Percentiles rank a stretch among this genome's conserved stretches.
These are phyloP conservation scores for Picochlorum sp. DNA, from an alignment of 139 green algal species.

Conservation along the genomic window DNA sequence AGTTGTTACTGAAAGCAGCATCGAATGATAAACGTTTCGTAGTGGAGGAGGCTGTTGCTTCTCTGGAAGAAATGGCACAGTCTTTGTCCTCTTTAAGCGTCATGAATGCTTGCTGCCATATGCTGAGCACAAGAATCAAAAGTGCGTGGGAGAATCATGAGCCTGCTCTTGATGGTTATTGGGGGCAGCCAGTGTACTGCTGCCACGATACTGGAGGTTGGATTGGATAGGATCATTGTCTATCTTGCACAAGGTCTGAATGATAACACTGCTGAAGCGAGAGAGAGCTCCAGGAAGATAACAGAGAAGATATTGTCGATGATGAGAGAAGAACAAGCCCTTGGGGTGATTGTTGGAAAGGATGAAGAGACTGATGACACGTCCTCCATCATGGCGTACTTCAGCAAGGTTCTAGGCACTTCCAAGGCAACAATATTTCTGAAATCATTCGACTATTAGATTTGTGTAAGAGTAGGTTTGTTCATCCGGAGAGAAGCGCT, in stretches of 20 bases:
- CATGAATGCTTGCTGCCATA: slow-evolving; percentile 43
- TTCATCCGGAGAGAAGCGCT: too few species aligned
- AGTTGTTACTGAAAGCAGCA: slow-evolving; percentile 47
- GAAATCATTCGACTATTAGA: slow-evolving; percentile 2
- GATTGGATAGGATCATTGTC: slow-evolving; percentile 19
- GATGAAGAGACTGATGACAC: slow-evolving; percentile 4
- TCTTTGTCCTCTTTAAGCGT: slow-evolving; percentile 11
- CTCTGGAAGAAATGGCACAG: slow-evolving; percentile 10
- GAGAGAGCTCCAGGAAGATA: slow-evolving; percentile 35
- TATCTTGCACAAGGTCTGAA: slow-evolving; percentile 28
- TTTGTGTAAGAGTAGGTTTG: not conserved
- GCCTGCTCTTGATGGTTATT: slow-evolving; percentile 5
- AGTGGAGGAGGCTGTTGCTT: slow-evolving; percentile 42
- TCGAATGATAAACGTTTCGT: slow-evolving; percentile 65
- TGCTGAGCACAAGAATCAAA: slow-evolving; percentile 42
- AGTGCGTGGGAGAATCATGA: slow-evolving; percentile 32
- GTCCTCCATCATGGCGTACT: not conserved
- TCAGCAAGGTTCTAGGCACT: not conserved
- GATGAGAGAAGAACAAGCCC: slow-evolving; percentile 6
- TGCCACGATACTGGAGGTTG: slow-evolving; percentile 14
- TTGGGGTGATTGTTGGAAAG: not conserved
- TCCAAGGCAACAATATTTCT: slow-evolving; percentile 5
- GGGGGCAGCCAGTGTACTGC: slow-evolving; percentile 12
- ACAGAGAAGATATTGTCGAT: not conserved
- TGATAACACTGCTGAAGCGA: slow-evolving; percentile 52